Conservation (phyloP, 1,284 basidiomycete species). For the Ceraceosorus bombacis region DNA sequence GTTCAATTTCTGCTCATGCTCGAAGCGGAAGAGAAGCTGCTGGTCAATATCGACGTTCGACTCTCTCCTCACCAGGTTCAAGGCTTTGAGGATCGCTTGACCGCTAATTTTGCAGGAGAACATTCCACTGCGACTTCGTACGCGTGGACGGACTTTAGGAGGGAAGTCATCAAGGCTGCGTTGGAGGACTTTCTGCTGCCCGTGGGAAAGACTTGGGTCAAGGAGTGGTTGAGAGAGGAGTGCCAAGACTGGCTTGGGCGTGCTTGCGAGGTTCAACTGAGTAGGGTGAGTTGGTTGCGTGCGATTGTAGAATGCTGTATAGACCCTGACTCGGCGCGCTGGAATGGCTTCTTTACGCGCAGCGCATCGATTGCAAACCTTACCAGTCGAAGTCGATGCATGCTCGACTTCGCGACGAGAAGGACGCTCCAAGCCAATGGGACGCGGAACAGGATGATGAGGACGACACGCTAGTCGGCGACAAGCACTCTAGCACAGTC, state of each 20-base stretch:
- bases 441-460: slow-evolving; percentile 17
- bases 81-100: slow-evolving; percentile 52
- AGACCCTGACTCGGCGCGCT: too few species aligned
- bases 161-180: slow-evolving; percentile 68
- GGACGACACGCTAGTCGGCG: slow-evolving; percentile 27
- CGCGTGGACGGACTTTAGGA: slow-evolving; percentile 86
- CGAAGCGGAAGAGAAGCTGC: slow-evolving; percentile 76
- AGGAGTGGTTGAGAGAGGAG: slow-evolving; percentile 81
- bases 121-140: slow-evolving; percentile 74
- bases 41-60: slow-evolving; percentile 69
- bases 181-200: slow-evolving; percentile 74
- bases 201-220: slow-evolving; percentile 72
- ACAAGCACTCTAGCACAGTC: slow-evolving; percentile 52
- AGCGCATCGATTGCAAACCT: slow-evolving; percentile 58
- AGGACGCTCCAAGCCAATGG: not conserved
- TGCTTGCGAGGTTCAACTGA: slow-evolving; percentile 30
- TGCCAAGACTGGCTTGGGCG: slow-evolving; percentile 62
- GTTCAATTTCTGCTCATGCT: slow-evolving; percentile 86
- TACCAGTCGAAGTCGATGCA: slow-evolving; percentile 54
- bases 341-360: not conserved
- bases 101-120: slow-evolving; percentile 74
- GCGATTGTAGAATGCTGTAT: not conserved
- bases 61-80: slow-evolving; percentile 50
- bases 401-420: slow-evolving; percentile 20
- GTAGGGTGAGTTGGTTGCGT: not conserved